Evolutionary conservation across 2,329 filamentous ascomycete genomes (phyloP), one percentile per base, ranked within the genome.

Genomic region (Fusarium multiceps): DNA sequence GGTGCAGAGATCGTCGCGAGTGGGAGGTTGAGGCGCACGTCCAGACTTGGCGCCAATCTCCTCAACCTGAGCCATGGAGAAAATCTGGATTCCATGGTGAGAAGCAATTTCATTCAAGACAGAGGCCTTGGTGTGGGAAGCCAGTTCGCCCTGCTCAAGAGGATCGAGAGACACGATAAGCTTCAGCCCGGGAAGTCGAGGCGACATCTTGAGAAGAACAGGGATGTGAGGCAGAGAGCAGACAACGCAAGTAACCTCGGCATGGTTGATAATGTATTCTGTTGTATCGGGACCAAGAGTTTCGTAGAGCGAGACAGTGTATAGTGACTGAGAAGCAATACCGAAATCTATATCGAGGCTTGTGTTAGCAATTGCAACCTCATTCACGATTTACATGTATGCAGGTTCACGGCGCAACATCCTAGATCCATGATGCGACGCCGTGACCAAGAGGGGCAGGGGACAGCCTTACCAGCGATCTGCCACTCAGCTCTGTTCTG

Each of bases 241-340:
- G 68, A 92, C 89, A 41, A 98, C 89, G 75, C 90, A 93, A 62
- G 86, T 80, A 59, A 98, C 83, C 67, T 90, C 87, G 57, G 93
- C 89, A 79, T 98, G 95, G 81, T 97, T 97, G 83, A 98, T 92
- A 80, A 99, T 98, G 82, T 93, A 98, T 82, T 98, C 94, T 60
- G 93, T 94, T 4, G 94, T 89, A 72, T 97, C 93, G 14, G 95
- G 91, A 12, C 95, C 95, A 7, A 99, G 88, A 14, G 95, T 98
- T 80, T 98, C 96, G 84, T 99, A 99, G 53, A 99, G 90, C 7
- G 95, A 97, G 58, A 99, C 94, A 23, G 92, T 93, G 82, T 87
- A 98, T 30, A 98, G 88, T 10, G 91, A 89, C 80, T 98, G 96
- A 14, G 94, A 96, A 82, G 93, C 89, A 78, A 92, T 90, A 41